Evolutionary conservation across 352 stramenopile genomes (phyloP), one percentile per base, ranked within the genome.

Genomic region (Phytophthora sp.): DNA sequence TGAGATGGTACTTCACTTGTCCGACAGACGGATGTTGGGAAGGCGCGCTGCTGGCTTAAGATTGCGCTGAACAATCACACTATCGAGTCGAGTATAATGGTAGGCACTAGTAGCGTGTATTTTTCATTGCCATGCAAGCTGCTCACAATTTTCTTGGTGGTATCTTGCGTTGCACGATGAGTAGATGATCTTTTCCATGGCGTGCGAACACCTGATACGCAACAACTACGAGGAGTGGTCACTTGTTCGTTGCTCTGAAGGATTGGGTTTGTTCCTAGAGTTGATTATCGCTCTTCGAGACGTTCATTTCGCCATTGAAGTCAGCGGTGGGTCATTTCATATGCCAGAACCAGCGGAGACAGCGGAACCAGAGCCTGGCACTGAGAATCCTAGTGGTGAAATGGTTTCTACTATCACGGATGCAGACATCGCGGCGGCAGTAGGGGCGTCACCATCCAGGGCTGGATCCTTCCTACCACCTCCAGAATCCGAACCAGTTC

Each of bases 191-290:
- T 90, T 89, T 38, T 93, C 84, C 0, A 80, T 88, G 66, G 59
- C 77, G 1, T 93, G 84, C 30, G 86, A 93, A 52, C 71, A 89
- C 60, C 69, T 95, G 42, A 84, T 93, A 27, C 77, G 74, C 20
- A 73, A 83, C 12, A 93, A 77, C 46, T 95, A 93, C 55, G 84
- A 95, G 21, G 83, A 95, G n/a, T 89, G 80, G 79, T 80, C 87
- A n/a, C 62, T 95, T 1, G 76, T 93, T 67, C 83, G 87, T 4
- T 93, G 80, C 55, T 80, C 71, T 3, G 85, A 95, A 74, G 82
- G 82, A 13, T 65, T 90, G 36, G 80, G 84, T 2, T 30, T 93
- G 13, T 90, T 95, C 62, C 51, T 92, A 9, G 85, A 95, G 56
- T 80, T 94, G 53, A 65, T 93, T 36, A 89, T 88, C 30, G 84